phyloP scores from a whole-genome alignment of 176 grass and related monocot species.

The Triticum monococcum region DNA sequence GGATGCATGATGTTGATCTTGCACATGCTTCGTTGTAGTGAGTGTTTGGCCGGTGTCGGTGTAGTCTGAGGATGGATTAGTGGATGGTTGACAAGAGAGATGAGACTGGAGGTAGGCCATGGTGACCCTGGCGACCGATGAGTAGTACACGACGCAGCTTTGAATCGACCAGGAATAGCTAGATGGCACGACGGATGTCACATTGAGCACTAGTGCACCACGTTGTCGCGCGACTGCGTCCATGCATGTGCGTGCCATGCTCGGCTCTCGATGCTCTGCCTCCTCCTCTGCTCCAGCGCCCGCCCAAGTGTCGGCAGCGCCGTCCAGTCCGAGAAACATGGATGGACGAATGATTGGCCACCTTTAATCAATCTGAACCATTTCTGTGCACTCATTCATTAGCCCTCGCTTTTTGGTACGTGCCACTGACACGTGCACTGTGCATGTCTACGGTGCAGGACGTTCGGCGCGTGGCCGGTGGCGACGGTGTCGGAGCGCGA shows the following conservation, averaged over 20 bases:
- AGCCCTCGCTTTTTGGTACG: not conserved
- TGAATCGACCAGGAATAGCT: not conserved
- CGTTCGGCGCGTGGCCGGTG: conserved; percentile 68
- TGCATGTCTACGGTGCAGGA: conserved; percentile 28
- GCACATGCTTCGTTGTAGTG: not conserved
- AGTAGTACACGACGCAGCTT: not conserved
- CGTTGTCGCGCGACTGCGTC: not conserved
- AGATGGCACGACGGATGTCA: not conserved
- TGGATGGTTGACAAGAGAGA: not conserved
- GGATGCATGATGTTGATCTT: not conserved
- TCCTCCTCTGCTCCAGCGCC: not conserved
- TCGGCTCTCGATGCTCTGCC: not conserved
- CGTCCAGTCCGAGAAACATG: not conserved
- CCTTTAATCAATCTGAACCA: not conserved
- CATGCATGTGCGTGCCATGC: not conserved
- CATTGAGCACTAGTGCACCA: too few relatives aligned
- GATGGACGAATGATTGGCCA: not conserved
- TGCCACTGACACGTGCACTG: not conserved
- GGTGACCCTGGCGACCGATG: not conserved
- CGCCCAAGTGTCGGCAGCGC: conserved; percentile 4
- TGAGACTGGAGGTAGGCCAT: not conserved
- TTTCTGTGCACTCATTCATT: not conserved
- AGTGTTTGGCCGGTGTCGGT: not conserved
- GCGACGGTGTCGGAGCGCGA: conserved; percentile 65
- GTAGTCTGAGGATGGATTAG: not conserved